Evolutionary conservation across 1,284 basidiomycete species (phyloP), one percentile per base, ranked within the genome.

Genomic region (Calocybe gambosa): DNA sequence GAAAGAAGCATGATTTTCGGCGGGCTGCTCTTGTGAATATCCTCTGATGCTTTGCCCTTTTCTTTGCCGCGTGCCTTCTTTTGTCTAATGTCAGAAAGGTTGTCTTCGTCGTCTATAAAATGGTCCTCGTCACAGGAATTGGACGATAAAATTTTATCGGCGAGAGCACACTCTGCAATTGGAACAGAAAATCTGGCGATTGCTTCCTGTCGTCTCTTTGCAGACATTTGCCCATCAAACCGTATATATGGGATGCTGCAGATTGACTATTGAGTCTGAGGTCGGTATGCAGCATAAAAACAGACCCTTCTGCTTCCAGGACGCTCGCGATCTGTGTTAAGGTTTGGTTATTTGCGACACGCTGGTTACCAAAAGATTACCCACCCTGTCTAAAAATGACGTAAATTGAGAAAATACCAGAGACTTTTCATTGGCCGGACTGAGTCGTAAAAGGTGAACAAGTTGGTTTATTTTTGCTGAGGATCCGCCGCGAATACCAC

Each of bases 361-460:
- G 28, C 13, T 13, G 13, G 28, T 9, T 29, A 20, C 16, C 8
- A 4, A 26, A 19, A 25, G 40, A 23, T 28, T 20, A 6, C 64
- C 43, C 50, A 84, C 86, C 69, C 86, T 84, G 63, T 89, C 85
- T 49, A 92, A 63, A 65, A 90, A 92, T 2, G 80, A 78, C 1
- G 89, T 93, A 57, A 92, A 93, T 56, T 91, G 89, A 2, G 85
- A 89, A 57, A 92, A 92, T 0, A 91, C 86, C 1, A 93, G 68
- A 1, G 84, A 85, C 63, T 93, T 93, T 54, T 90, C 86, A 4
- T 71, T 75, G 2, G 58, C 52, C 0, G 86, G 84, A 9, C 82
- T 87, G 12, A 89, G 64, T 50, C 76, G 70, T 40, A 93, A 70
- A 40, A 92, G 74, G 42, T 84, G 74, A 21, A 91, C 62, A 12